phyloP scores from a whole-genome alignment of 371 early-diverging fungal genomes.

The Mucor irregularis region DNA sequence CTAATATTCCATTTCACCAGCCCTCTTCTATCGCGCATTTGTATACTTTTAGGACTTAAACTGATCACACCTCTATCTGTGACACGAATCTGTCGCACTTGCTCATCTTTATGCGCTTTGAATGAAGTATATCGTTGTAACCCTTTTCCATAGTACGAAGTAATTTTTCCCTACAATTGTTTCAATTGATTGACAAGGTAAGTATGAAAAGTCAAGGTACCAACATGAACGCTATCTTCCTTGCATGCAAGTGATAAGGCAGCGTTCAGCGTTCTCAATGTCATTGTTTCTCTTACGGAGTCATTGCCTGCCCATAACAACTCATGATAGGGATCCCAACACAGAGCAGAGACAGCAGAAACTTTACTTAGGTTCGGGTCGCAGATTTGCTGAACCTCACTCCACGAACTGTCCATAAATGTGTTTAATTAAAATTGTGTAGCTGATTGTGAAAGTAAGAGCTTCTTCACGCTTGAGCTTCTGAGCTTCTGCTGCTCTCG shows the following conservation, averaged over 20 bases:
- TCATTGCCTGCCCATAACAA: slow-evolving; percentile 80
- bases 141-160: slow-evolving; percentile 59
- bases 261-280: too few relatives aligned
- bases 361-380: slow-evolving; percentile 43
- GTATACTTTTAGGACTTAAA: slow-evolving; percentile 65
- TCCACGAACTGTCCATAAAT: slow-evolving; percentile 49
- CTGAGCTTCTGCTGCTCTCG: too few relatives aligned
- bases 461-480: too few relatives aligned
- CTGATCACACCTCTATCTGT: slow-evolving; percentile 70
- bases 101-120: slow-evolving; percentile 62
- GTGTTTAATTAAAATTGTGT: neutral
- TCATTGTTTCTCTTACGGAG: slow-evolving; percentile 51
- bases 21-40: slow-evolving; percentile 70
- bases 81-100: slow-evolving; percentile 67
- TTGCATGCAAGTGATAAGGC: neutral
- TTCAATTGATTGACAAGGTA: too few relatives aligned
- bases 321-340: slow-evolving; percentile 80
- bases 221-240: neutral
- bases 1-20: slow-evolving; percentile 69
- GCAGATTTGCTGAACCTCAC: slow-evolving; percentile 49
- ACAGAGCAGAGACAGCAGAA: slow-evolving; percentile 55
- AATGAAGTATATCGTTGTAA: slow-evolving; percentile 70
- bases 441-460: too few relatives aligned
- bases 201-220: neutral
- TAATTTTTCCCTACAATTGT: slow-evolving; percentile 69